Conservation (phyloP, 2,329 filamentous ascomycete genomes). For the Penicillium digitatum region DNA sequence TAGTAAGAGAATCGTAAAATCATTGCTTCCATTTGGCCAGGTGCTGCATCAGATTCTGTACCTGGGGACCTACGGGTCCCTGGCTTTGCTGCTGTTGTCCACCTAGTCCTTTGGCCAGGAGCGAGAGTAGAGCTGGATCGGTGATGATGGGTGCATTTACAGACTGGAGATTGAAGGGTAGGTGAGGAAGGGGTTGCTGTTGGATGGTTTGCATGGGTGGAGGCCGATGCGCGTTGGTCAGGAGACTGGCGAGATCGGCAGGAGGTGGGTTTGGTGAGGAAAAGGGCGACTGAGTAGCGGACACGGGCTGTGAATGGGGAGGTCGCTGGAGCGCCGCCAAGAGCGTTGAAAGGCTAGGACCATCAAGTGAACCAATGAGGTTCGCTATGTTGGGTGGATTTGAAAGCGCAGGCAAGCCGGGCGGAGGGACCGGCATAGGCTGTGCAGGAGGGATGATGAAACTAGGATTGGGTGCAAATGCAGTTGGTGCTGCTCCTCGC, state of each 20-base stretch:
- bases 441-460: slow-evolving; percentile 37
- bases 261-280: slow-evolving; percentile 32
- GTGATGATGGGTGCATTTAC: slow-evolving; percentile 28
- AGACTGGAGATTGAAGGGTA: slow-evolving; percentile 30
- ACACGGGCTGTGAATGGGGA: slow-evolving; percentile 31
- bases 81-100: slow-evolving; percentile 37
- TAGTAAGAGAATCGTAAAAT: slow-evolving; percentile 24
- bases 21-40: slow-evolving; percentile 47
- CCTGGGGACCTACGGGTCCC: slow-evolving; percentile 35
- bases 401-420: slow-evolving; percentile 33
- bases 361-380: slow-evolving; percentile 65
- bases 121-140: slow-evolving; percentile 38
- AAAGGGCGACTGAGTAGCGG: slow-evolving; percentile 36
- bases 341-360: slow-evolving; percentile 65
- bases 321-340: slow-evolving; percentile 56
- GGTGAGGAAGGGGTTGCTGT: slow-evolving; percentile 28
- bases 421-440: slow-evolving; percentile 31
- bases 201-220: slow-evolving; percentile 31
- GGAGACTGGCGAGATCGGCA: slow-evolving; percentile 42
- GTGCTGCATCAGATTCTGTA: slow-evolving; percentile 49
- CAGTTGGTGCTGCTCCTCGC: slow-evolving; percentile 35
- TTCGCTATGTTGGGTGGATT: slow-evolving; percentile 56
- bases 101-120: slow-evolving; percentile 38
- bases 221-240: slow-evolving; percentile 39
- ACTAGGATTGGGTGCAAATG: slow-evolving; percentile 36